Evolutionary conservation across 768 basidiomycete species (phyloP), one percentile per base, ranked within the genome.

Genomic region (Mycena vulgaris): DNA sequence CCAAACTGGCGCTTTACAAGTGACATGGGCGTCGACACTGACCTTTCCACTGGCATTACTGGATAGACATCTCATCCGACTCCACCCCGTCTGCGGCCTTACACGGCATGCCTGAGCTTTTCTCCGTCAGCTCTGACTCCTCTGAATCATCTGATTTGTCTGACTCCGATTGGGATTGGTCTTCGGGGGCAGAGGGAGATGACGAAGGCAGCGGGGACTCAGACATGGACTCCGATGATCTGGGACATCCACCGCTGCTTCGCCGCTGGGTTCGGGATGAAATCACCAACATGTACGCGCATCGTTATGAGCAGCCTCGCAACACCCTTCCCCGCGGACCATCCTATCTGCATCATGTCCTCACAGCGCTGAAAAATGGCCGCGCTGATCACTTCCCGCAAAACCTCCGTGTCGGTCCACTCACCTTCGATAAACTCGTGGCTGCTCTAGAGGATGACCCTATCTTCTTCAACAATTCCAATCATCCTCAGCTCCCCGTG

Each of bases 391-490:
- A n/a, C n/a, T n/a, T n/a, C n/a, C n/a, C n/a, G n/a, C n/a, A n/a
- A n/a, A n/a, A n/a, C n/a, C n/a, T n/a, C n/a, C n/a, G n/a, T n/a
- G n/a, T n/a, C n/a, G n/a, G n/a, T n/a, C n/a, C n/a, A n/a, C n/a
- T n/a, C n/a, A n/a, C n/a, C n/a, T n/a, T n/a, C n/a, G n/a, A n/a
- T n/a, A n/a, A n/a, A n/a, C n/a, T n/a, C n/a, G n/a, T n/a, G n/a
- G n/a, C n/a, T n/a, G n/a, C n/a, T n/a, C n/a, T n/a, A n/a, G n/a
- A n/a, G n/a, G n/a, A n/a, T n/a, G n/a, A n/a, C n/a, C n/a, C n/a
- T n/a, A n/a, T n/a, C n/a, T n/a, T 82, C 64, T 23, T 40, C 14
- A 83, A 79, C 62, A 62, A 78, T 51, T 80, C 79, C 13, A 63
- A 69, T 25, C 70, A 71, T 23, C 23, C 48, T 9, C 81, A 82